Conservation (phyloP, 129 eudicot genomes). For the Ambrosia trifida region DNA sequence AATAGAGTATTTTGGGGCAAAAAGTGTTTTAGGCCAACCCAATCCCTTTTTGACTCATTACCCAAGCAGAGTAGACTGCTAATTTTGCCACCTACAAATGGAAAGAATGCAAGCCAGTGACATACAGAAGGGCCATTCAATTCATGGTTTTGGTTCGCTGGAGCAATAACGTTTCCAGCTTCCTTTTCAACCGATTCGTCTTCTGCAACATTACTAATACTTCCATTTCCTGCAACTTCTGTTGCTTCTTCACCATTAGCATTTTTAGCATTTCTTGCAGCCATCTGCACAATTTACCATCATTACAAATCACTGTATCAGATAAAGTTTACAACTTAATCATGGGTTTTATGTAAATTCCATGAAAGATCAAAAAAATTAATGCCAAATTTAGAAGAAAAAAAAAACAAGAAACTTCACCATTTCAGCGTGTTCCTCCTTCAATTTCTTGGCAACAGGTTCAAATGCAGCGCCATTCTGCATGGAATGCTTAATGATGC, state of each 20-base stretch:
- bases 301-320: background rate
- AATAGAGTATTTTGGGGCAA: background rate
- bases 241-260: conserved; percentile 27
- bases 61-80: background rate
- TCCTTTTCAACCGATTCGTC: conserved; percentile 33
- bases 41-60: background rate
- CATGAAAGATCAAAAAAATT: background rate
- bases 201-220: conserved; percentile 26
- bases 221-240: conserved; percentile 29
- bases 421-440: conserved; percentile 46
- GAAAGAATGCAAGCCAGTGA: conserved; percentile 10
- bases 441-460: conserved; percentile 56
- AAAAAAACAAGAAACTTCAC: conserved; percentile 31
- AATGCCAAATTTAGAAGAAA: background rate
- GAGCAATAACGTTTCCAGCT: conserved; percentile 38
- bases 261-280: conserved; percentile 34
- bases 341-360: background rate
- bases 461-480: conserved; percentile 75
- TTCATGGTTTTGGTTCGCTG: conserved; percentile 38
- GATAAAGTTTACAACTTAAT: conserved; percentile 5
- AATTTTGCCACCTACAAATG: conserved; percentile 3
- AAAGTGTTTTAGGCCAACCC: background rate
- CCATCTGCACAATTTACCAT: conserved; percentile 24
- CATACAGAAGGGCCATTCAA: conserved; percentile 33
- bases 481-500: conserved; percentile 62